These are phyloP conservation scores for Taiozyma sp. DNA, from an alignment of 1,139 yeast species.

Conservation along the genomic window DNA sequence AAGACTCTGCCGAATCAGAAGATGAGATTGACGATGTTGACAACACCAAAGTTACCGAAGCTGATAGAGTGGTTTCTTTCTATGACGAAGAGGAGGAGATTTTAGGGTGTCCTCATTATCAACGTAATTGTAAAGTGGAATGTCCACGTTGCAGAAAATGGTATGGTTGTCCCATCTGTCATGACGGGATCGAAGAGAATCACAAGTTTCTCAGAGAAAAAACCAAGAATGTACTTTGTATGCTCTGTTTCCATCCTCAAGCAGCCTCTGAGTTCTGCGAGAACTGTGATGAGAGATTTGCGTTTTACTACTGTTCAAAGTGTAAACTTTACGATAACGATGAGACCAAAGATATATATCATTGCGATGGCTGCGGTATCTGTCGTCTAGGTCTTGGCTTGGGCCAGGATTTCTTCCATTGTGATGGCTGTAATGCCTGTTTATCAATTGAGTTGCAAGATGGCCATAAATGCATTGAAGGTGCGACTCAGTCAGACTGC, in stretches of 20 bases:
- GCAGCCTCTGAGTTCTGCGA: slow-evolving; percentile 64
- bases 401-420: slow-evolving; percentile 86
- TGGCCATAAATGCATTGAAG: slow-evolving; percentile 77
- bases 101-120: slow-evolving; percentile 81
- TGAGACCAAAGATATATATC: slow-evolving; percentile 74
- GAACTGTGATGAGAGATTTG: slow-evolving; percentile 59
- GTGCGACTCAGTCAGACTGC: slow-evolving; percentile 86
- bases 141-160: slow-evolving; percentile 72
- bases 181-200: slow-evolving; percentile 50
- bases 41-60: slow-evolving; percentile 34
- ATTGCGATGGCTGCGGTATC: slow-evolving; percentile 89
- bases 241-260: slow-evolving; percentile 75
- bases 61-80: slow-evolving; percentile 48
- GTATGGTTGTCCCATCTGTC: slow-evolving; percentile 84
- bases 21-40: slow-evolving; percentile 15
- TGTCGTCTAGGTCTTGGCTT: slow-evolving; percentile 86
- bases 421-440: slow-evolving; percentile 88
- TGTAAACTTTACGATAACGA: slow-evolving; percentile 88
- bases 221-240: slow-evolving; percentile 70
- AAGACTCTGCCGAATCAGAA: slow-evolving; percentile 21
- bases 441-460: slow-evolving; percentile 72
- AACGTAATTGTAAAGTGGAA: slow-evolving; percentile 76
- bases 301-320: slow-evolving; percentile 68
- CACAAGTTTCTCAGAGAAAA: slow-evolving; percentile 63
- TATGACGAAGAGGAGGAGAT: slow-evolving; percentile 38